Percentiles rank a stretch among this genome's conserved stretches.
Conservation (phyloP, 1,284 basidiomycete species). For the Exsudoporus floridanus region DNA sequence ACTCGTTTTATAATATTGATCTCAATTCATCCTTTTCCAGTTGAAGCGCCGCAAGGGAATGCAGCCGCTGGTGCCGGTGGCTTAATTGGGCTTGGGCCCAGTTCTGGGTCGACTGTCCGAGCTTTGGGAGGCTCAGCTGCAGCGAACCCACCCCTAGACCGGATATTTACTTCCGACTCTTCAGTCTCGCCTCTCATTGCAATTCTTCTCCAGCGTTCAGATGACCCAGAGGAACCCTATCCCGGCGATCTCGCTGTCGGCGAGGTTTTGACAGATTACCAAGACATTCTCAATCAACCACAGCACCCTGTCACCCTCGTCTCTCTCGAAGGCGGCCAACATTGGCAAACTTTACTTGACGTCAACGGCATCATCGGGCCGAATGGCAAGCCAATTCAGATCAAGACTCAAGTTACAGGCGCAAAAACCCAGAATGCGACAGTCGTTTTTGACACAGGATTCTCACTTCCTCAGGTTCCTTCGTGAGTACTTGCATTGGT, state of each 20-base stretch:
- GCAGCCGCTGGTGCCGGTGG: conserved; percentile 38
- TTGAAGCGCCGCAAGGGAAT: conserved; percentile 28
- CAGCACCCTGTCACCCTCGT: conserved; percentile 42
- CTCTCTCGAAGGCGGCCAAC: conserved; percentile 43
- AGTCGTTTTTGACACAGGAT: conserved; percentile 67
- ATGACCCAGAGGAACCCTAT: conserved; percentile 43
- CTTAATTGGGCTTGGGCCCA: conserved; percentile 55
- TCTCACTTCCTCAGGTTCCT: conserved; percentile 64
- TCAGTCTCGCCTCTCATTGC: conserved; percentile 58
- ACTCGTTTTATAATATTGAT: neutral
- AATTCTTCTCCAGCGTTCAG: conserved; percentile 49
- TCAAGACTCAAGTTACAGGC: conserved; percentile 44
- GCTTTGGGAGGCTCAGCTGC: conserved; percentile 21
- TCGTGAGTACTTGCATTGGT: conserved; percentile 36
- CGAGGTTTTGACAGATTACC: conserved; percentile 43
- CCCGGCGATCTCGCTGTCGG: conserved; percentile 51
- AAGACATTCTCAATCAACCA: conserved; percentile 43
- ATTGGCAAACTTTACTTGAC: conserved; percentile 54
- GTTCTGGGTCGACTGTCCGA: conserved; percentile 38
- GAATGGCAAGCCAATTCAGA: conserved; percentile 45
- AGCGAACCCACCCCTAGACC: conserved; percentile 56
- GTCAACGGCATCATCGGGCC: conserved; percentile 51
- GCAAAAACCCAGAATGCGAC: conserved; percentile 46
- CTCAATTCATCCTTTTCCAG: conserved; percentile 3
- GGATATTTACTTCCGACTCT: conserved; percentile 58